Evolutionary conservation across 2,329 filamentous ascomycete species (phyloP), one percentile per base, ranked within the genome.

Genomic region (Botrytis elliptica): DNA sequence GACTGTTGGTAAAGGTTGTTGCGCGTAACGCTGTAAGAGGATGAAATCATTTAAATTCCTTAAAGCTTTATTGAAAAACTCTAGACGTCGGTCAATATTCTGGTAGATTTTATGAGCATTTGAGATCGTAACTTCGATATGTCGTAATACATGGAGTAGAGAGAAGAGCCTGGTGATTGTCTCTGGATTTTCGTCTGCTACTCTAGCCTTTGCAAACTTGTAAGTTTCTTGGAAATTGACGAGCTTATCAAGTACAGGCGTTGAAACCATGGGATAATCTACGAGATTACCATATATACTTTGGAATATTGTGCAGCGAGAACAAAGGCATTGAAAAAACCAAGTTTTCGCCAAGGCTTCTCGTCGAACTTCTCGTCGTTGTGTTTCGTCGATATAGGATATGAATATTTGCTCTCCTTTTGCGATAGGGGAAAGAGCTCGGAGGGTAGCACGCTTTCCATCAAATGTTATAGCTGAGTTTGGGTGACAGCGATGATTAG

Each of bases 401-500:
- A 91, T 89, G 73, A 86, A 85, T 71, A 91, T 85, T 81, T 90
- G 87, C 40, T 90, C 85, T 12, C 85, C 88, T 46, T 82, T 79
- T 22, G 83, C 77, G 60, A 91, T 89, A 4, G 82, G 79, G 36
- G 77, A 79, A 71, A 86, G 83, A 2, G 89, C 87, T 55, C 85
- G 83, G 22, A 91, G 80, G 4, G 86, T 81, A 4, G 88, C 86
- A 6, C 81, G 83, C 9, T 88, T 84, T 6, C 86, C 86, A 57
- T 85, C 77, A 70, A 90, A 90, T 62, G 86, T 84, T 25, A 91
- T 86, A 66, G 85, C 83, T 1, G 89, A 88, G 76, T 90, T 91
- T 5, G 89, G 89, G 3, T 86, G 79, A 75, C 89, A 91, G 0
- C 88, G 89, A 79, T 91, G 89, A 75, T 91, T 91, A 36, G 85